Evolutionary conservation across 805 yeast genomes (phyloP), one percentile per base, ranked within the genome.

Genomic region (Ogataea nitratoaversa): DNA sequence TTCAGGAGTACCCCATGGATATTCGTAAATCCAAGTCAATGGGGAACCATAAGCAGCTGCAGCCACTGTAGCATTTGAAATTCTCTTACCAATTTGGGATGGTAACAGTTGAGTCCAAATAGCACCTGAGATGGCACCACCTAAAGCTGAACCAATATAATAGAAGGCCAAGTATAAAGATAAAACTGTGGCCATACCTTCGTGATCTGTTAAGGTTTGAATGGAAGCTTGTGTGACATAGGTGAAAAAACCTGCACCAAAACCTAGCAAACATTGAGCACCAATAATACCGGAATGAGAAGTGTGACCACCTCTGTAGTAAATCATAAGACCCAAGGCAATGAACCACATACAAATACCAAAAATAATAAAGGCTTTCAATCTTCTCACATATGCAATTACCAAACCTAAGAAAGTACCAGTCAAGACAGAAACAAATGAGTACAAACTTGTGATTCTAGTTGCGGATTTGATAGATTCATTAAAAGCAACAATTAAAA

Each of bases 231-330:
- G 84, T 9, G 79, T 68, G 4, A 83, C 71, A 52, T 79, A 80
- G 13, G 84, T 78, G 67, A 82, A 79, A 59, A 82, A 75, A 14
- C 86, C 86, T 32, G 85, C 85, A 51, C 87, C 89, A 42, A 84
- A 71, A 49, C 90, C 90, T 48, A 80, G 60, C 16, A 83, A 54
- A 54, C 81, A 74, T 48, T 77, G 68, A 5, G 82, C 75, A 13
- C 82, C 89, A 56, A 84, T 76, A 41, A 82, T 67, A 48, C 88
- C 89, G 33, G 67, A 50, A 35, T 67, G 63, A 19, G 78, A 68
- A 32, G 61, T 56, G 30, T 63, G 59, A 40, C 61, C 68, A 32
- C 79, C 78, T 56, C 89, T 70, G 64, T 55, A 83, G 42, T 68
- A 70, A 45, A 72, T 64, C 47, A 83, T 64, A 30, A 84, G 49